Base-by-base conservation (phyloP, 108 stramenopile genomes). In the Cyclotella atomus region DNA sequence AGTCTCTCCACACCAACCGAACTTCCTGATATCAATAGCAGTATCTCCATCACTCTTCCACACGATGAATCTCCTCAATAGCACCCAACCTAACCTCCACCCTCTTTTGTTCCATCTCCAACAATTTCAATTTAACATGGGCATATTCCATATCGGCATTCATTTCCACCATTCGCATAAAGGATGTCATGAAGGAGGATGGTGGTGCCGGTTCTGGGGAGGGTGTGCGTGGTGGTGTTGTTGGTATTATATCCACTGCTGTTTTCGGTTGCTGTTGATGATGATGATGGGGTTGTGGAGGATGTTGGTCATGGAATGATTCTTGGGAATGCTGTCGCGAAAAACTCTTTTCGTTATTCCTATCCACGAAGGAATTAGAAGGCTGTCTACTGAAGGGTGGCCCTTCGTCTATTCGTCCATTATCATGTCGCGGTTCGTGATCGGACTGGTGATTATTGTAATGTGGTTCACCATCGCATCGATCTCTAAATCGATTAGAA, bases 131-230 rank as follows among this genome's bases (percentile, higher is more conserved):
- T 36, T 68, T 66, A 5, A 65, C 79, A 32, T 73, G 62, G 10
- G 79, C 79, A 52, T 73, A 81, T 66, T 73, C 79, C 79, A 81
- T 81, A 59, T 81, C 73, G 16, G 71, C 79, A 50, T 81, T 73
- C 79, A 81, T 81, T 73, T 81, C 79, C 9, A 81, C 59, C 79
- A 81, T 81, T 54, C 79, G 59, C n/a, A 67, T 33, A 59, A 81
- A 38, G 10, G 79, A 66, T 2, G 70, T 44, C 0, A 72, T 71
- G 29, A 66, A 65, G 24, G 72, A 59, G 3, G 72, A 73, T 16
- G 79, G 79, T 27, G 79, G 60, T 4, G 79, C 72, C 16, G 79
- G 63, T 45, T 63, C 34, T 34, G 79, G 79, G n/a, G 79, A 81
- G 12, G 72, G 68, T 30, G 72, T 68, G 7, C 68, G 50, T 1